Conservation (phyloP, 768 basidiomycete species). For the Termitomyces sp. region DNA sequence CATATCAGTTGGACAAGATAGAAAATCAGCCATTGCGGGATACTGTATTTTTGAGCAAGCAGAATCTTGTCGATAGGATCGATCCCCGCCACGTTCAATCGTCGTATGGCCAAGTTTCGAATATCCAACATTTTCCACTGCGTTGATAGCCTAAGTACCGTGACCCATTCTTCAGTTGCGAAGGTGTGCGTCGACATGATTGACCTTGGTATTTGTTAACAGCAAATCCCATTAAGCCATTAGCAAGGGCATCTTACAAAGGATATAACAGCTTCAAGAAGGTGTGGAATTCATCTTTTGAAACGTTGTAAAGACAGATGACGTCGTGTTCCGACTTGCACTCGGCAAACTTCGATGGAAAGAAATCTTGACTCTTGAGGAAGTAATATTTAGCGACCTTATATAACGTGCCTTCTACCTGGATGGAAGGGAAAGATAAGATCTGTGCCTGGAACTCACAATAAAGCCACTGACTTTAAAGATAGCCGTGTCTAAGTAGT, state of each 20-base stretch:
- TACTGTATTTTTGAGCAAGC: not conserved
- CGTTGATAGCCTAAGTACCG: not conserved
- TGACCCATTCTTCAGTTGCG: not conserved
- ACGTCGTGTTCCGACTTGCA: not conserved
- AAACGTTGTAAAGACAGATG: not conserved
- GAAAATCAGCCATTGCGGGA: not conserved
- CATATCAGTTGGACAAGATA: not conserved
- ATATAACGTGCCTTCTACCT: constrained; percentile 1
- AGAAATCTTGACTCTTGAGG: not conserved
- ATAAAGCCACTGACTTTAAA: not conserved
- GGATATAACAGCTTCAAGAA: not conserved
- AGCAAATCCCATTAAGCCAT: not conserved
- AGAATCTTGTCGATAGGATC: not conserved
- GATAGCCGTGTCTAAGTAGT: not conserved
- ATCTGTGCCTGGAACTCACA: not conserved
- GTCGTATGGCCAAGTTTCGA: not conserved
- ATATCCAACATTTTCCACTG: not conserved
- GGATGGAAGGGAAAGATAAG: too few species aligned
- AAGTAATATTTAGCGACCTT: not conserved
- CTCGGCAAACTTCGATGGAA: not conserved
- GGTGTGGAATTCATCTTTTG: not conserved
- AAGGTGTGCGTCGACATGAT: not conserved
- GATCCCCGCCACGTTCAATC: not conserved
- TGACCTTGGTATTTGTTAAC: not conserved
- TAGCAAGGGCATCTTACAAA: not conserved